Conservation (phyloP, 176 grass and related monocot genomes). For the Olyra latifolia region DNA sequence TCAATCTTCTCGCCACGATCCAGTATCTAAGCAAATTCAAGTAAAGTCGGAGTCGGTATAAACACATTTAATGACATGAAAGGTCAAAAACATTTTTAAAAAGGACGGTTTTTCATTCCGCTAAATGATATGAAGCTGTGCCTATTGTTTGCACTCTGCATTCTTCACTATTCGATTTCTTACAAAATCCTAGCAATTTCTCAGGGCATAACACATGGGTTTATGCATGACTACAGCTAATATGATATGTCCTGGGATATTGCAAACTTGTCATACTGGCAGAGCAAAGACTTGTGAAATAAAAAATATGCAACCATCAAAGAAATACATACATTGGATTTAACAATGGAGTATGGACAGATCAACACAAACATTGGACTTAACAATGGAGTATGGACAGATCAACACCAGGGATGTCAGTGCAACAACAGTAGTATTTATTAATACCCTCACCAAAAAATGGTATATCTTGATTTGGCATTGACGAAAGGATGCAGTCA, state of each 20-base stretch:
- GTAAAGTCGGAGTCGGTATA: slow-evolving; percentile 8
- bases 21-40: slow-evolving; percentile 58
- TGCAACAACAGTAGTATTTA: not conserved
- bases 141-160: not conserved
- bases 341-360: not conserved
- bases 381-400: no score
- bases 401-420: not conserved
- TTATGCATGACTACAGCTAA: not conserved
- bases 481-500: not conserved
- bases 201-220: not conserved
- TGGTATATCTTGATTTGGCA: not conserved
- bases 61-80: not conserved
- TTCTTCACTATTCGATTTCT: not conserved
- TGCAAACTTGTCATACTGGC: not conserved
- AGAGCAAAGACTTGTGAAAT: not conserved
- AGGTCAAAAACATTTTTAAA: not conserved
- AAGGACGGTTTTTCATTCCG: not conserved
- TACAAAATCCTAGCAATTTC: not conserved
- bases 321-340: not conserved
- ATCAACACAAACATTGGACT: not conserved
- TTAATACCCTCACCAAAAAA: not conserved
- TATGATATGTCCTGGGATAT: not conserved
- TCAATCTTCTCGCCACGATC: slow-evolving; percentile 98
- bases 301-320: not conserved
- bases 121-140: not conserved